Evolutionary conservation across 2,329 filamentous ascomycete genomes (phyloP).

Genomic region (Cladophialophora chaetospira): DNA sequence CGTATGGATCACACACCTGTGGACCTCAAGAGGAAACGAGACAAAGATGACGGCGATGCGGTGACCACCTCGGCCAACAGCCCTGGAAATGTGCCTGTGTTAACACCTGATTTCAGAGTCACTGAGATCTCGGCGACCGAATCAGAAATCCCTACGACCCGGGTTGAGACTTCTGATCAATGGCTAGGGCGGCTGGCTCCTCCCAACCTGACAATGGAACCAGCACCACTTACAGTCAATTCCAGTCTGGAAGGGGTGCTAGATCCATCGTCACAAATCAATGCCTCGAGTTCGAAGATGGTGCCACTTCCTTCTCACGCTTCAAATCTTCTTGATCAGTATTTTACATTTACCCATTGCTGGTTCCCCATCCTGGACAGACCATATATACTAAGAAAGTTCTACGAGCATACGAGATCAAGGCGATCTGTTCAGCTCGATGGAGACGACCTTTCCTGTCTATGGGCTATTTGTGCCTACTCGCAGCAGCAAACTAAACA

Average conservation of each 20-base stretch:
- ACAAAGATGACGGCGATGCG: slow-evolving; percentile 31
- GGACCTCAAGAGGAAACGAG: slow-evolving; percentile 41
- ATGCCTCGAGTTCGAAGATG: background rate
- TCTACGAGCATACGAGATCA: slow-evolving; percentile 50
- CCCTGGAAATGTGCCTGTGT: slow-evolving; percentile 19
- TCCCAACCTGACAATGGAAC: background rate
- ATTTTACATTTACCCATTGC: slow-evolving; percentile 60
- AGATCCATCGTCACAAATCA: background rate
- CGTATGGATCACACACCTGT: slow-evolving; percentile 35
- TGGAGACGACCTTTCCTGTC: slow-evolving; percentile 40
- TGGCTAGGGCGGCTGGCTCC: background rate
- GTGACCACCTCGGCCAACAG: background rate
- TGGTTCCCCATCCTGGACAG: slow-evolving; percentile 64
- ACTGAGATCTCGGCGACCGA: background rate
- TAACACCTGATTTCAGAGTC: slow-evolving; percentile 16
- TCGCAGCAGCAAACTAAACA: slow-evolving; percentile 32
- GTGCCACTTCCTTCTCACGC: slow-evolving; percentile 51
- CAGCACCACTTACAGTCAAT: background rate
- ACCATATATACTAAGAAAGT: slow-evolving; percentile 57
- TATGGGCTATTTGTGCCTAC: slow-evolving; percentile 50
- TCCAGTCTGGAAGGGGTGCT: too few relatives aligned
- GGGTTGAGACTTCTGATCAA: background rate
- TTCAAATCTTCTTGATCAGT: slow-evolving; percentile 57
- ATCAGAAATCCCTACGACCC: background rate
- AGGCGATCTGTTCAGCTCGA: slow-evolving; percentile 1